Evolutionary conservation across 2,329 filamentous ascomycete species (phyloP).

Genomic region (Ilyonectria robusta): DNA sequence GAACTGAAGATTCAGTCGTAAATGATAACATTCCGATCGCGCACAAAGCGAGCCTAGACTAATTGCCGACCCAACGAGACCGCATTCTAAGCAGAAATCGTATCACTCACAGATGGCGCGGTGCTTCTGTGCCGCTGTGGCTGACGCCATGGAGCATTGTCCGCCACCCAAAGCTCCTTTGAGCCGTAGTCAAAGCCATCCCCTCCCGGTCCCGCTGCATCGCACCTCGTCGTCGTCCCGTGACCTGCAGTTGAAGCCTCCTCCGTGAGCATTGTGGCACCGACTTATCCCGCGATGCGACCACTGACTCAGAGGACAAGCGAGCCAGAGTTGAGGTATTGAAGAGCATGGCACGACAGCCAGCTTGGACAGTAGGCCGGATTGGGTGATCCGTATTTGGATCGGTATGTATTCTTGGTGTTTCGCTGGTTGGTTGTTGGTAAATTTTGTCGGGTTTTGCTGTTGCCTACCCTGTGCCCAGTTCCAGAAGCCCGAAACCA

Average conservation of each 20-base stretch:
- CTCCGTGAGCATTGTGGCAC: slow-evolving; percentile 4
- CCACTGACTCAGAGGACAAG: slow-evolving; percentile 5
- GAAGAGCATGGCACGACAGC: neutral
- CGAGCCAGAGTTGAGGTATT: neutral
- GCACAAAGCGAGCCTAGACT: neutral
- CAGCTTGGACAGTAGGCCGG: neutral
- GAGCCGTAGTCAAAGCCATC: neutral
- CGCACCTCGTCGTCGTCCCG: slow-evolving; percentile 23
- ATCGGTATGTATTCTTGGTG: slow-evolving; percentile 2
- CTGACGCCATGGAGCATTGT: slow-evolving; percentile 1
- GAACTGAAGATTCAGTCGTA: neutral
- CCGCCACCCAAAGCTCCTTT: slow-evolving; percentile 1
- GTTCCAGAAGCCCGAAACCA: neutral
- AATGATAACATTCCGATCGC: slow-evolving; percentile 16
- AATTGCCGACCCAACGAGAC: slow-evolving; percentile 18
- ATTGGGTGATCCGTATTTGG: slow-evolving; percentile 2
- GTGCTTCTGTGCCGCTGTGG: slow-evolving; percentile 3
- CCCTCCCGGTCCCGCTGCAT: slow-evolving; percentile 8
- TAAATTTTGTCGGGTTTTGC: neutral
- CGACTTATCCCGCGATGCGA: slow-evolving; percentile 1
- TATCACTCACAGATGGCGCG: slow-evolving; percentile 8
- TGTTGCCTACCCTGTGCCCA: neutral
- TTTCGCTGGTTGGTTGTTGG: slow-evolving; percentile 13
- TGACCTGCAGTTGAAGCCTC: slow-evolving; percentile 4
- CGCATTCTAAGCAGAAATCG: neutral